phyloP scores from a whole-genome alignment of 1,284 basidiomycete genomes.

The Tetrapyrgos nigripes region DNA sequence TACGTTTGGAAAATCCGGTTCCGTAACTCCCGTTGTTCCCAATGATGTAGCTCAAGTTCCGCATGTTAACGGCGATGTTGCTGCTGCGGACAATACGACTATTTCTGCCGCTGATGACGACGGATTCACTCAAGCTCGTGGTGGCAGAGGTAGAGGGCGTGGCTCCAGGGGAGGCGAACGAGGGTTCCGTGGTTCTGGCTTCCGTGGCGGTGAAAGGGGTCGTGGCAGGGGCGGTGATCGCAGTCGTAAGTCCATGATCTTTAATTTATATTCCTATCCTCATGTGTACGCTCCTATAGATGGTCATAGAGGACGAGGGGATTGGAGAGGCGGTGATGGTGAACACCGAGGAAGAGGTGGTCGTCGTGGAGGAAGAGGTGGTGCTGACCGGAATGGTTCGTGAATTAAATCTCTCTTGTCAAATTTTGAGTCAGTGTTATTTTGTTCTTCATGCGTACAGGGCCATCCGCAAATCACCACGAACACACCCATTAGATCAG shows the following conservation, averaged over 20 bases:
- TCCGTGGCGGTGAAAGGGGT: constrained; percentile 45
- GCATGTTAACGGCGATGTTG: constrained; percentile 5
- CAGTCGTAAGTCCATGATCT: neutral
- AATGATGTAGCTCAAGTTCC: neutral
- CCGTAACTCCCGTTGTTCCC: constrained; percentile 22
- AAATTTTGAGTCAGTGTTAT: neutral
- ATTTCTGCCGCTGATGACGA: constrained; percentile 52
- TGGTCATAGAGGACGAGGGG: constrained; percentile 31
- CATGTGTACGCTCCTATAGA: neutral
- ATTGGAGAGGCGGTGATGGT: constrained; percentile 36
- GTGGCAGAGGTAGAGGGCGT: constrained; percentile 44
- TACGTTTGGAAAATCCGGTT: constrained; percentile 33
- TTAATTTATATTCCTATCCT: neutral
- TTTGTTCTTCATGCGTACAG: neutral
- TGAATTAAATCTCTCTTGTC: neutral
- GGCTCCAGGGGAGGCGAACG: constrained; percentile 32
- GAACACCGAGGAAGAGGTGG: constrained; percentile 38
- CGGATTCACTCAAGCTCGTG: constrained; percentile 61
- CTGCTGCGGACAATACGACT: neutral
- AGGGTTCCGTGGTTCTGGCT: constrained; percentile 43
- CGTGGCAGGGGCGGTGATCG: constrained; percentile 21
- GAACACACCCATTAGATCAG: neutral
- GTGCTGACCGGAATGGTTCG: constrained; percentile 33
- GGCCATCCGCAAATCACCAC: neutral
- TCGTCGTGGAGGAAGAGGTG: constrained; percentile 34